phyloP scores from a whole-genome alignment of 257 asterid genomes.

The Ligustrum vulgare region DNA sequence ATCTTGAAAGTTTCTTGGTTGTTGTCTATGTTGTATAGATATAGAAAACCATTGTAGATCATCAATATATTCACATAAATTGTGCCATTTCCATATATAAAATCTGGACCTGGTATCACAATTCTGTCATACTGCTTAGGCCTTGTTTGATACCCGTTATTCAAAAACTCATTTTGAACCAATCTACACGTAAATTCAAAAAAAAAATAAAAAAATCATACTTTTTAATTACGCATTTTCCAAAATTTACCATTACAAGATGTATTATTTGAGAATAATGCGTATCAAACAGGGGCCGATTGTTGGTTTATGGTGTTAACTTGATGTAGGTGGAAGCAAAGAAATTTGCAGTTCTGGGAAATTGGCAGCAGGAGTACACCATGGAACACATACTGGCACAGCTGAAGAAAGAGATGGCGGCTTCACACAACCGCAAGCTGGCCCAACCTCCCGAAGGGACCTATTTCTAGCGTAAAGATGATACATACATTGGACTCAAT shows the following conservation, averaged over 20 bases:
- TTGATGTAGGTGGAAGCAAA: slow-evolving; percentile 44
- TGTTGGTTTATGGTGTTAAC: neutral
- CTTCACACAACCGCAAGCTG: slow-evolving; percentile 53
- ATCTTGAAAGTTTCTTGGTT: neutral
- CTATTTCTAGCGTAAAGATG: slow-evolving; percentile 37
- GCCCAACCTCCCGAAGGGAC: slow-evolving; percentile 61
- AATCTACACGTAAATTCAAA: too few relatives aligned
- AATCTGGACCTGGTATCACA: neutral
- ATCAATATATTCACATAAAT: neutral
- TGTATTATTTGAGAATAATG: too few relatives aligned
- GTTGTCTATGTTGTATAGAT: neutral
- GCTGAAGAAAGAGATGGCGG: slow-evolving; percentile 56
- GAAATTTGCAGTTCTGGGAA: slow-evolving; percentile 40
- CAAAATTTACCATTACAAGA: too few relatives aligned
- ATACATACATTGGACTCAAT: slow-evolving; percentile 14
- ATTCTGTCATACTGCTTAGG: neutral
- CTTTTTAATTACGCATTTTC: too few relatives aligned
- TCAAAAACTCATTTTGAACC: too few relatives aligned
- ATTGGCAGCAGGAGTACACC: slow-evolving; percentile 52
- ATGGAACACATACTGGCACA: slow-evolving; percentile 53
- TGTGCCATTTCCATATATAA: neutral
- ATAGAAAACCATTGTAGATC: neutral
- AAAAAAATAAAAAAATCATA: too few relatives aligned
- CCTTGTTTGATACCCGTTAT: too few relatives aligned
- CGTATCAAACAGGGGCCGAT: neutral